Percentiles rank a stretch among this genome's conserved stretches.
Evolutionary conservation across 2,329 filamentous ascomycete genomes (phyloP).

Genomic region (Monosporascus sp.): DNA sequence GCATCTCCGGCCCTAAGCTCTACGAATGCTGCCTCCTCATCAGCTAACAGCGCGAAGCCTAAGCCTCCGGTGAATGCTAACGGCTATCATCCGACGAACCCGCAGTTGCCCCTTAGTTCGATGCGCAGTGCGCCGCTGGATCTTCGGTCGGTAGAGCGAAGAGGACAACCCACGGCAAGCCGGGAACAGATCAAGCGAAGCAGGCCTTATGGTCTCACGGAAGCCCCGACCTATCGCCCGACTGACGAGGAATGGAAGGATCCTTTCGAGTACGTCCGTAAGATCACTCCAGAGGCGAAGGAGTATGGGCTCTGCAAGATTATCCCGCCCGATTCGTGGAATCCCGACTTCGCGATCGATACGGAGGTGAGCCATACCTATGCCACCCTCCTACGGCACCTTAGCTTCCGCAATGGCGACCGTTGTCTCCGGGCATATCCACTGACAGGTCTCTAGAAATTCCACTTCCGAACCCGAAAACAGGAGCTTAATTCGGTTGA

Average conservation of each 20-base stretch:
- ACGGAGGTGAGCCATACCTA: slow-evolving; percentile 67
- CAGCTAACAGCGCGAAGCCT: slow-evolving; percentile 33
- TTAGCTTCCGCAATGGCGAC: background rate
- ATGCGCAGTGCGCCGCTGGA: slow-evolving; percentile 65
- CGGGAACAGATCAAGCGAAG: slow-evolving; percentile 73
- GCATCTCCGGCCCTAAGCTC: slow-evolving; percentile 44
- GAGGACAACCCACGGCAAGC: slow-evolving; percentile 73
- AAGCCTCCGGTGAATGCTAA: slow-evolving; percentile 51
- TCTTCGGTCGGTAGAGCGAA: slow-evolving; percentile 83
- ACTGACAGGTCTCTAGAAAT: slow-evolving; percentile 56
- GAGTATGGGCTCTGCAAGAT: slow-evolving; percentile 94
- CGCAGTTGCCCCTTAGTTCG: slow-evolving; percentile 49
- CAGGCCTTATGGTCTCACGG: slow-evolving; percentile 77
- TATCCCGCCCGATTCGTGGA: slow-evolving; percentile 89
- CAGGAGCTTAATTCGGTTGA: slow-evolving; percentile 97
- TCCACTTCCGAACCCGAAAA: slow-evolving; percentile 93
- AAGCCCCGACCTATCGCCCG: slow-evolving; percentile 86
- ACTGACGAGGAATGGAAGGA: slow-evolving; percentile 94
- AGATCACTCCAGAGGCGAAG: slow-evolving; percentile 79
- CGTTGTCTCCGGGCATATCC: background rate
- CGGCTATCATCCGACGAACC: slow-evolving; percentile 47
- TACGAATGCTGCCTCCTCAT: slow-evolving; percentile 26
- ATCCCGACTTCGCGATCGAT: slow-evolving; percentile 91
- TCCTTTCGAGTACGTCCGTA: slow-evolving; percentile 88
- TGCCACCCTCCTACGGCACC: background rate